Evolutionary conservation across 768 basidiomycete genomes (phyloP).

Genomic region (Phallus indusiatus): DNA sequence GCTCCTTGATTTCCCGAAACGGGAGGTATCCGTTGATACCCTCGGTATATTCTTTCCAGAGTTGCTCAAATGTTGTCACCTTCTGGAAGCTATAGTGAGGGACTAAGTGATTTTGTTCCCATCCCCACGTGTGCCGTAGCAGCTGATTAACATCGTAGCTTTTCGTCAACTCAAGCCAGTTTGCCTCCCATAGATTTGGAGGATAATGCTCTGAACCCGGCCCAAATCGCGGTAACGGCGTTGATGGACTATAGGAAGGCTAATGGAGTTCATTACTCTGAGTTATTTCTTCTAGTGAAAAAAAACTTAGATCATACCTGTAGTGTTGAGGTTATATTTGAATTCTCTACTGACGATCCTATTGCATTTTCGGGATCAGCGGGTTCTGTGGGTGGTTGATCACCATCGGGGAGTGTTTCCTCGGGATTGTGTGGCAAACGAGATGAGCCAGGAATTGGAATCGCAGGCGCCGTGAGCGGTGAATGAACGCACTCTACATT

Average conservation of each 20-base stretch:
- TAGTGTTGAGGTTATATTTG: background rate
- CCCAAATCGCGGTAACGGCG: background rate
- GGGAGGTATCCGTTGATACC: conserved; percentile 22
- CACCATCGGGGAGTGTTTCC: background rate
- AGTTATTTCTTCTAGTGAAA: too few relatives aligned
- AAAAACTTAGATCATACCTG: background rate
- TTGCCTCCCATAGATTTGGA: background rate
- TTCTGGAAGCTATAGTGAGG: conserved; percentile 17
- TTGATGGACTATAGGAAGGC: too few relatives aligned
- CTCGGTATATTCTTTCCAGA: conserved; percentile 21
- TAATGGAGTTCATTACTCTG: too few relatives aligned
- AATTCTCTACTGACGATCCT: background rate
- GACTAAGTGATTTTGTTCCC: conserved; percentile 17
- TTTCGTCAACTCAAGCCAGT: background rate
- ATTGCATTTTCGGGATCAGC: background rate
- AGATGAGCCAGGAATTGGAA: too few relatives aligned
- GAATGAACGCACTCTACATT: background rate
- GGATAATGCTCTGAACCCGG: background rate
- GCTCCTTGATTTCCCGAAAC: conserved; percentile 4
- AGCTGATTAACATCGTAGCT: background rate
- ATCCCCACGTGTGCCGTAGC: conserved; percentile 21
- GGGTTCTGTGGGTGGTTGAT: background rate
- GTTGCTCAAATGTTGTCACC: conserved; percentile 13
- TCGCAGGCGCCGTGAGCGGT: background rate
- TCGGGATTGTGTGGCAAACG: background rate